Conservation (phyloP, 2,329 filamentous ascomycete species). For the Didymella glomerata region DNA sequence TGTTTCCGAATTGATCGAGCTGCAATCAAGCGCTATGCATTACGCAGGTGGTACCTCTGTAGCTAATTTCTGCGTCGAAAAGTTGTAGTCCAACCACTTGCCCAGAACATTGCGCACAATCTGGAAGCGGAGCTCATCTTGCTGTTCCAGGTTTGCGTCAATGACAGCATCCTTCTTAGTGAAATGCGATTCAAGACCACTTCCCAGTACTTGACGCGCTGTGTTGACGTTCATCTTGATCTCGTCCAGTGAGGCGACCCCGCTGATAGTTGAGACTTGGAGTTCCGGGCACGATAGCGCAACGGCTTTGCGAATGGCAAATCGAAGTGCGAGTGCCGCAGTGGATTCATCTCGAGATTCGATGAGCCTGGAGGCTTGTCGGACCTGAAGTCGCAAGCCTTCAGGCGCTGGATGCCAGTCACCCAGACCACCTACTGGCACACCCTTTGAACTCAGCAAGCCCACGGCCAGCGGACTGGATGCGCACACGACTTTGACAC, state of each 20-base stretch:
- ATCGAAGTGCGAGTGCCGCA: constrained; percentile 3
- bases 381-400: constrained; percentile 1
- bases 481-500: constrained; percentile 4
- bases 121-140: neutral
- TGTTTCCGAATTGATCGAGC: neutral
- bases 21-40: neutral
- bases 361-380: neutral
- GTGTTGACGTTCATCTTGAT: constrained; percentile 1
- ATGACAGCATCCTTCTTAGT: neutral
- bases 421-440: constrained; percentile 7
- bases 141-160: neutral
- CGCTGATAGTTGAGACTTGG: constrained; percentile 6
- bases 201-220: constrained; percentile 3
- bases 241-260: constrained; percentile 3
- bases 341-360: constrained; percentile 4
- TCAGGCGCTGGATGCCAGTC: constrained; percentile 10
- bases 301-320: constrained; percentile 6
- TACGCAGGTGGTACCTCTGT: neutral
- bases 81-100: constrained; percentile 5
- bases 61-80: neutral
- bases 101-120: constrained; percentile 1
- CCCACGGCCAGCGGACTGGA: constrained; percentile 7
- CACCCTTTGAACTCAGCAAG: constrained; percentile 4
- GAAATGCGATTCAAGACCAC: neutral
- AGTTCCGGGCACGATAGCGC: neutral